Percentiles rank a stretch among this genome's conserved stretches.
Conservation (phyloP, 768 basidiomycete species). For the Tricholoma bakamatsutake region DNA sequence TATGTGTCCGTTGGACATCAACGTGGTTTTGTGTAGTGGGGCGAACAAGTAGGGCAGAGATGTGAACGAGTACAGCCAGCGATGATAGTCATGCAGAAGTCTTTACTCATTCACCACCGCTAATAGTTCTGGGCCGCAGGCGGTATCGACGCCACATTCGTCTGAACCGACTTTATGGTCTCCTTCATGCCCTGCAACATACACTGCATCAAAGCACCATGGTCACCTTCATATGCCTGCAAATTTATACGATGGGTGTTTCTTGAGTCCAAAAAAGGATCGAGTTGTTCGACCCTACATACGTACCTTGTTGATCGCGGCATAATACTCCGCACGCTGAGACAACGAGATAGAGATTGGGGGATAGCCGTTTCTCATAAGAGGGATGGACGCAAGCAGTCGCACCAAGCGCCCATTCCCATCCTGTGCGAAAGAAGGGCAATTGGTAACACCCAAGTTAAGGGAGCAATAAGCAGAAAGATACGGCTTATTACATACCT, state of each 20-base stretch:
- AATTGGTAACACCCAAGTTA: neutral
- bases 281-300: neutral
- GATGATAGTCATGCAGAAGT: neutral
- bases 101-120: neutral
- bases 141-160: neutral
- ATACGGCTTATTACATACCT: constrained; percentile 15
- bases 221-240: constrained; percentile 21
- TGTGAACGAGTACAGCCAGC: neutral
- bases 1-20: neutral
- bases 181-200: constrained; percentile 21
- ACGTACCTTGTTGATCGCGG: constrained; percentile 19
- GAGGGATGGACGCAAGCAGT: constrained; percentile 26
- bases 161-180: constrained; percentile 9
- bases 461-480: neutral
- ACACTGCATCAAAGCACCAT: constrained; percentile 16
- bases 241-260: neutral
- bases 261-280: neutral
- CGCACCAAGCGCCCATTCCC: constrained; percentile 26
- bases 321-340: constrained; percentile 23
- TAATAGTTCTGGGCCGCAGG: neutral
- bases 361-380: constrained; percentile 24
- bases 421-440: constrained; percentile 16
- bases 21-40: neutral
- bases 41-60: neutral
- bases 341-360: constrained; percentile 20